Evolutionary conservation across 2,329 filamentous ascomycete genomes (phyloP), one percentile per base, ranked within the genome.

Genomic region (Curvularia sp.): DNA sequence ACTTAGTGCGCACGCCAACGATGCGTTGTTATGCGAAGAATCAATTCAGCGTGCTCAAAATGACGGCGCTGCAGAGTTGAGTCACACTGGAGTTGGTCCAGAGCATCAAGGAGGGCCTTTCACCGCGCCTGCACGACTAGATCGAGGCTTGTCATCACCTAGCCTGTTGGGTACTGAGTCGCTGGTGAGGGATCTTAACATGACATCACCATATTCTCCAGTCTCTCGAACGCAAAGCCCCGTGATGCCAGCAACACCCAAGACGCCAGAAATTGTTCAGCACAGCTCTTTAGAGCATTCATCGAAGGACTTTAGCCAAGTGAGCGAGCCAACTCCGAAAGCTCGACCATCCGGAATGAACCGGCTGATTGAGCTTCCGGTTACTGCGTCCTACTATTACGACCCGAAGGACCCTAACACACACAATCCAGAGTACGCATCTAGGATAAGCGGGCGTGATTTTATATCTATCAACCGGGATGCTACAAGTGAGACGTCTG

Each of bases 141-240:
- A 74, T 21, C 63, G 64, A n/a, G 63, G 61, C 5, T 57, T 73
- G 19, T 73, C 73, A 8, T 75, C 73, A 10, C 58, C 77, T 1
- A 82, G 80, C 65, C 72, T 83, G n/a, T 63, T 79, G 10, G 81
- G 81, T 7, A 77, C 81, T 3, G 81, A 82, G 55, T 80, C 80
- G 4, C 65, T 82, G 60, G 78, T 83, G 23, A 74, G 80, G 36
- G 81, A 81, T 18, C 65, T 83, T 59, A 79, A 82, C 57, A 82
- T 83, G 79, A 76, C 77, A 25, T 81, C 80, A 6, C 78, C 78
- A 8, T 70, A 75, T 18, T 80, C 75, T 9, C 73, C 73, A 5
- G 70, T 68, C 28, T 80, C 79, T 1, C 71, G 70, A 13, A 69
- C 67, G 6, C 74, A 72, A 18, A 74, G 69, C 27, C 66, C 70